Conservation (phyloP, 2,329 filamentous ascomycete species). For the Boeremia lycopersici region DNA sequence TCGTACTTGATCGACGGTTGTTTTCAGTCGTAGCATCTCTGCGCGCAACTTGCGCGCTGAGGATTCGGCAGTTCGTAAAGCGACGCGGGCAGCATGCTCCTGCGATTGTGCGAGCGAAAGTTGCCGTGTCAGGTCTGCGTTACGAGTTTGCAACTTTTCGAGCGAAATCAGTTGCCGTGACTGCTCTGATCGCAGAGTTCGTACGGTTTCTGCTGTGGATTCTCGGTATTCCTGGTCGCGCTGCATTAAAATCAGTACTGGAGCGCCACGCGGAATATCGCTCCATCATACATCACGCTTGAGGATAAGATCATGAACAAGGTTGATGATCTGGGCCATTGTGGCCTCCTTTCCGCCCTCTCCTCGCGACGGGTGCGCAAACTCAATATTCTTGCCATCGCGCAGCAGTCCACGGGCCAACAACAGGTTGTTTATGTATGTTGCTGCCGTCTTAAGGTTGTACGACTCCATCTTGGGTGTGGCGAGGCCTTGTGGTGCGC, state of each 20-base stretch:
- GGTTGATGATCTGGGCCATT: constrained; percentile 86
- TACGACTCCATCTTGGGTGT: constrained; percentile 53
- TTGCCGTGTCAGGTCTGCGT: constrained; percentile 62
- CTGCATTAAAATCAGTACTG: constrained; percentile 53
- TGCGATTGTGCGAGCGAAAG: constrained; percentile 69
- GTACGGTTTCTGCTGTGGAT: constrained; percentile 77
- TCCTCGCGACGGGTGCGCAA: constrained; percentile 71
- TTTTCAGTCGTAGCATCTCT: constrained; percentile 79
- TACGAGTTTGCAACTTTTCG: constrained; percentile 61
- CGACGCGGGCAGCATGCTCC: constrained; percentile 70
- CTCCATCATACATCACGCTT: constrained; percentile 75
- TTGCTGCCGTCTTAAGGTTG: constrained; percentile 65
- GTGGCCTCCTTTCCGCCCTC: constrained; percentile 69
- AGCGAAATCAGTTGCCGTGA: constrained; percentile 75
- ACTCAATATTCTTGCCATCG: constrained; percentile 77
- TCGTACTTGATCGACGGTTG: constrained; percentile 80
- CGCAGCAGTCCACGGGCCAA: constrained; percentile 67
- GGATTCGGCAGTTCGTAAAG: constrained; percentile 75
- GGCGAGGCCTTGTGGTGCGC: constrained; percentile 10
- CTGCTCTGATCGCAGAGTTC: constrained; percentile 75
- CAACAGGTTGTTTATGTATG: constrained; percentile 69
- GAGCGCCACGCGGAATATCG: neutral
- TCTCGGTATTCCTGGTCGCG: constrained; percentile 90
- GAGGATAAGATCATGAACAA: constrained; percentile 91
- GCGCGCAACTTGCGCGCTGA: constrained; percentile 80